Evolutionary conservation across 768 basidiomycete species (phyloP).

Genomic region (Trametes gibbosa): DNA sequence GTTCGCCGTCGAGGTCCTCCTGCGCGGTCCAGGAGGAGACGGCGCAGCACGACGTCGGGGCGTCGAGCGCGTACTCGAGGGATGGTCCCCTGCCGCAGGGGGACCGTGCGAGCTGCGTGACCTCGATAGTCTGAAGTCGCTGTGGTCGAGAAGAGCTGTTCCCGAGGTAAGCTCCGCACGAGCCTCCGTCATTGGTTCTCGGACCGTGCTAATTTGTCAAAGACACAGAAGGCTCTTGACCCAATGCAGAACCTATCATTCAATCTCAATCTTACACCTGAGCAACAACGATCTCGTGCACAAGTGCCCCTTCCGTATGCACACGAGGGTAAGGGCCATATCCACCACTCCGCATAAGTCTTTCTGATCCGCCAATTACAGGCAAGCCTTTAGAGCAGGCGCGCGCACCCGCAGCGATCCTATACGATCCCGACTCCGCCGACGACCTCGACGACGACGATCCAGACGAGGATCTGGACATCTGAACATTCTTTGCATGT

Average conservation of each 20-base stretch:
- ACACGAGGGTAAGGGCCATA: constrained; percentile 65
- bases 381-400: constrained; percentile 34
- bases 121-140: constrained; percentile 50
- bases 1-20: constrained; percentile 60
- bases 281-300: constrained; percentile 77
- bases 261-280: constrained; percentile 80
- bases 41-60: constrained; percentile 47
- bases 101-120: constrained; percentile 46
- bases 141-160: constrained; percentile 28
- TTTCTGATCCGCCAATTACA: constrained; percentile 14
- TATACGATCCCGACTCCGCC: constrained; percentile 90
- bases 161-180: constrained; percentile 30
- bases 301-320: constrained; percentile 88
- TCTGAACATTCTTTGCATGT: constrained; percentile 40
- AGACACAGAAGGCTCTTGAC: constrained; percentile 41
- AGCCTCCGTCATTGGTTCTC: background rate
- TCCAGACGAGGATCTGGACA: constrained; percentile 92
- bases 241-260: constrained; percentile 76
- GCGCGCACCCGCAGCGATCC: constrained; percentile 49
- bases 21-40: constrained; percentile 37
- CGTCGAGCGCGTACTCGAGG: constrained; percentile 62
- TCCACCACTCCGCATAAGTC: background rate
- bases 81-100: constrained; percentile 42
- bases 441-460: constrained; percentile 96
- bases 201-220: background rate